phyloP scores from a whole-genome alignment of 139 green algal genomes.

The Yamagishiella unicocca region DNA sequence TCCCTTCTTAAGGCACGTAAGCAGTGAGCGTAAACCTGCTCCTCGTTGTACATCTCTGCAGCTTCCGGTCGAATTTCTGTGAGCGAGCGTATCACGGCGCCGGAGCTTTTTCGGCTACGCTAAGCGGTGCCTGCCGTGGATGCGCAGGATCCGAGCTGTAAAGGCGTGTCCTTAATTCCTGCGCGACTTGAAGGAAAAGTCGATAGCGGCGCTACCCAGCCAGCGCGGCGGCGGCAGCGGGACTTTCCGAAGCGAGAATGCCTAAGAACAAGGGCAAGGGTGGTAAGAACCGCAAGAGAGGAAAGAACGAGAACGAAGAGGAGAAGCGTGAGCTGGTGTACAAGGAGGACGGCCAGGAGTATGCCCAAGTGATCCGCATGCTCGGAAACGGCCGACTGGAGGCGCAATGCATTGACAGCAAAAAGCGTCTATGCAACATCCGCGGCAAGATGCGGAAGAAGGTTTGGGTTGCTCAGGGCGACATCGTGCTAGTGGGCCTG shows the following conservation, averaged over 20 bases:
- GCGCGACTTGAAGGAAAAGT: neutral
- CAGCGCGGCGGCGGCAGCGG: conserved; percentile 26
- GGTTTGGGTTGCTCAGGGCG: conserved; percentile 87
- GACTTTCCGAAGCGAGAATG: conserved; percentile 40
- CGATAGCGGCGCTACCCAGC: neutral
- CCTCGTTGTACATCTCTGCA: no score
- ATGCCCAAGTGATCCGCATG: conserved; percentile 96
- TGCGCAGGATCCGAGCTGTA: neutral
- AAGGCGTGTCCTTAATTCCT: neutral
- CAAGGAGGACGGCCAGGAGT: conserved; percentile 98
- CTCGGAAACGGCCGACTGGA: conserved; percentile 98
- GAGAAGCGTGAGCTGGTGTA: conserved; percentile 99
- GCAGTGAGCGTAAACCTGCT: no score
- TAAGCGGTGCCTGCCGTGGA: neutral
- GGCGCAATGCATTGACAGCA: conserved; percentile 97
- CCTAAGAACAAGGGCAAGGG: conserved; percentile 75
- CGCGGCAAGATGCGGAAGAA: conserved; percentile 99
- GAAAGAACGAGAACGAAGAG: conserved; percentile 94
- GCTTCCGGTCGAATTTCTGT: no score
- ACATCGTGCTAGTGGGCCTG: conserved; percentile 98
- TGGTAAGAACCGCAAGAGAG: conserved; percentile 69
- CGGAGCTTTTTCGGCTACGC: neutral
- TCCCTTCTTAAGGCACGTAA: no score
- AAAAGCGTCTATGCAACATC: conserved; percentile 99
- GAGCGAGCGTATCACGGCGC: no score